Base-by-base conservation (phyloP, 345 rosid genomes). In the Sisymbrium altissimum region DNA sequence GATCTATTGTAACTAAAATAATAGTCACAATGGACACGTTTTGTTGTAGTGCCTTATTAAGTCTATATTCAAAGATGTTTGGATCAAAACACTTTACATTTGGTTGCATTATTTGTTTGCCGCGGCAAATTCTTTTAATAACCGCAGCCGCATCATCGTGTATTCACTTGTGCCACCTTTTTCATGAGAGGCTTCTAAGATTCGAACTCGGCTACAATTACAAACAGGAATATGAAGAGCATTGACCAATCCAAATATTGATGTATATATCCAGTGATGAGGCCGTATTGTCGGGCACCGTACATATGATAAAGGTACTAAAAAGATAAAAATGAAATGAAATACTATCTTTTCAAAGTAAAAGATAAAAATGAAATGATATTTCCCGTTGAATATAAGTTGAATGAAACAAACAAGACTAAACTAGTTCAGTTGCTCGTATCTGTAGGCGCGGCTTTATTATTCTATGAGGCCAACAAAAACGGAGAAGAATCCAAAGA, bases 371-470 rank as follows among this genome's bases (percentile, higher is more conserved):
- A 7, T 8, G 36, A 32, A 32, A 6, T 49, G 30, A 49, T 21
- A 21, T 49, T 10, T 2, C 29, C 21, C 55, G 29, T 21, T 49
- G 30, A 49, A 15, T n/a, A 43, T 43, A 6, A 66, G 30, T 14
- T 48, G 46, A 66, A 49, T 35, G 9, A 4, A 21, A 64, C 33
- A 32, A 23, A 52, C 25, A 10, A 40, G 27, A 68, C 54, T 54
- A 68, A 3, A 10, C 3, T 68, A 41, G 1, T 43, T 30, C 21
- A 17, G 56, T 30, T 69, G 56, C 55, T 33, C 44, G 32, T 15
- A 32, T 30, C 56, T 70, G 45, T 70, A 43, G 44, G 73, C 27
- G 45, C 45, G 55, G 56, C 33, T 70, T 32, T 43, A 56, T 55
- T 70, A 56, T 70, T 66, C 17, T 41, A 56, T 10, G 45, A 32